Evolutionary conservation across 371 early-diverging fungal species (phyloP).

Genomic region (Haplosporangium sp.): DNA sequence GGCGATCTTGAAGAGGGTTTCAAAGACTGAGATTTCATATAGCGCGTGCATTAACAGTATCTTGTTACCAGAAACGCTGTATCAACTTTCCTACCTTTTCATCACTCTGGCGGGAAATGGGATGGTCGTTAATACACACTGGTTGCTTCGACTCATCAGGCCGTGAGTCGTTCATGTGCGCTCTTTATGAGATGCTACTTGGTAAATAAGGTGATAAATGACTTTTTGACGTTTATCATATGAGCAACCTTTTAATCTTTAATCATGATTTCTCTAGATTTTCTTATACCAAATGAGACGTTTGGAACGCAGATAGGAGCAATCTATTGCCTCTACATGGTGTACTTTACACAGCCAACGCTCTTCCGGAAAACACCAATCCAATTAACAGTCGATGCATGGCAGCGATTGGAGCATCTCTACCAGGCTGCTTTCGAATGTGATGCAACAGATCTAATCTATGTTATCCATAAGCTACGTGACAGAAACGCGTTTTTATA

Average conservation of each 20-base stretch:
- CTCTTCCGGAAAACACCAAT: conserved; percentile 16
- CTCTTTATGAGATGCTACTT: conserved; percentile 7
- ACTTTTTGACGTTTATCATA: too few species aligned
- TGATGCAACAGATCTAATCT: conserved; percentile 23
- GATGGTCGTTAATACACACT: conserved; percentile 20
- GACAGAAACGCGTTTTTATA: conserved; percentile 13
- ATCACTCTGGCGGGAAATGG: conserved; percentile 11
- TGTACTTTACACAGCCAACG: conserved; percentile 33
- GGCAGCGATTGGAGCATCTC: conserved; percentile 12
- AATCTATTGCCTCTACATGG: conserved; percentile 19
- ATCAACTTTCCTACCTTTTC: conserved; percentile 11
- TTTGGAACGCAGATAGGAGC: conserved; percentile 7
- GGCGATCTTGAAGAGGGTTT: too few species aligned
- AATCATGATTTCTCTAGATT: conserved; percentile 13
- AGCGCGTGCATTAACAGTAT: too few species aligned
- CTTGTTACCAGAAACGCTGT: conserved; percentile 10
- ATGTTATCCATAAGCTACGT: conserved; percentile 19
- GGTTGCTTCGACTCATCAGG: conserved; percentile 3
- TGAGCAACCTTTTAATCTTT: too few species aligned
- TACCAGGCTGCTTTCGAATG: conserved; percentile 20
- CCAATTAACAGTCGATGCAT: conserved; percentile 3
- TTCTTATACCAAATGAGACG: conserved; percentile 1
- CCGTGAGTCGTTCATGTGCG: conserved; percentile 6
- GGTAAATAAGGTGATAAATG: conserved; percentile 5
- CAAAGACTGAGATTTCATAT: too few species aligned